Conservation (phyloP, 352 stramenopile species). For the Aphanomyces astaci region DNA sequence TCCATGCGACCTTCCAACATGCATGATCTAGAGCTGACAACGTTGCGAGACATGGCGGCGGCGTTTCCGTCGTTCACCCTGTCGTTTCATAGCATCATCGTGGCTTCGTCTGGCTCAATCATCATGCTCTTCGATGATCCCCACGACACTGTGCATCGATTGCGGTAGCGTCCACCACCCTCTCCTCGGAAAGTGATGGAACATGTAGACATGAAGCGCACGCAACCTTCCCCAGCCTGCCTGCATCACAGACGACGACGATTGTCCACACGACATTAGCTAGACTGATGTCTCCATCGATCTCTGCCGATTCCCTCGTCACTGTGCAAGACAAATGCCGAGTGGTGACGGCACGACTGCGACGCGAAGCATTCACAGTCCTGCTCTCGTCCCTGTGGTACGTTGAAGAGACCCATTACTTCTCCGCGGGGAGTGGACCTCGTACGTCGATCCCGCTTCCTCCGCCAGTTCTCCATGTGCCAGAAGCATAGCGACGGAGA, state of each 20-base stretch:
- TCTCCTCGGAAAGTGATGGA: conserved; percentile 48
- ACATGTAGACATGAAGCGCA: conserved; percentile 40
- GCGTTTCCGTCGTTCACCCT: conserved; percentile 39
- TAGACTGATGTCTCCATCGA: conserved; percentile 41
- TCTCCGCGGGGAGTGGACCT: conserved; percentile 31
- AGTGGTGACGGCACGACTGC: conserved; percentile 39
- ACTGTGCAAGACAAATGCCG: conserved; percentile 42
- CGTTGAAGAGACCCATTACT: conserved; percentile 58
- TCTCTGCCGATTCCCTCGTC: conserved; percentile 31
- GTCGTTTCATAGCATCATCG: conserved; percentile 40
- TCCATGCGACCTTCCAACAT: background rate
- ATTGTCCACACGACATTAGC: conserved; percentile 70
- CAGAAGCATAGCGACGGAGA: conserved; percentile 12
- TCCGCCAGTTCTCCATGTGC: background rate
- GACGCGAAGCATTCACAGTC: conserved; percentile 23
- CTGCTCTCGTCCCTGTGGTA: conserved; percentile 51
- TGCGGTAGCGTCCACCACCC: conserved; percentile 20
- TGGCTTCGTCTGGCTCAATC: conserved; percentile 54
- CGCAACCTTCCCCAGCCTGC: conserved; percentile 35
- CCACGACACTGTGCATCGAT: conserved; percentile 1
- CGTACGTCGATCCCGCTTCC: background rate
- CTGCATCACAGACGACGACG: conserved; percentile 28
- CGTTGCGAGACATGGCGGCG: conserved; percentile 35
- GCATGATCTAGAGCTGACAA: conserved; percentile 31
- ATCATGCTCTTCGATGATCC: conserved; percentile 59